Evolutionary conservation across 208 protist genomes (phyloP), one percentile per base, ranked within the genome.

Genomic region (Strigomonas oncopelti): DNA sequence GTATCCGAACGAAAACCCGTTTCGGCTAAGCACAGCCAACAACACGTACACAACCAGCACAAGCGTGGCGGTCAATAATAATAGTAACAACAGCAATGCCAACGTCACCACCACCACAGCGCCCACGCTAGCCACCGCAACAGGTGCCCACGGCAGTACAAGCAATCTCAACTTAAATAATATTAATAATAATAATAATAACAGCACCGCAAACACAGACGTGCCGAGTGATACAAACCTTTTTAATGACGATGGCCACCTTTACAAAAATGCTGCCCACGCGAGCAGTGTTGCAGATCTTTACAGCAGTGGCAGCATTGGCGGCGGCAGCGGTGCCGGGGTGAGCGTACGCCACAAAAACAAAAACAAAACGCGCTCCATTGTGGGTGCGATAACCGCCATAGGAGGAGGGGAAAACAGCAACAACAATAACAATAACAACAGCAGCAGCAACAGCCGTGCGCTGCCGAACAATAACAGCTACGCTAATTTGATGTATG

Each of bases 1-100:
- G 42, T 94, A 88, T 54, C 89, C 89, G 25, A 55, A 80, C 22
- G 61, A 68, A 27, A 90, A 94, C 65, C 86, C 89, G 0, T 94
- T 94, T 38, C 46, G 58, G 1, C 78, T 91, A 0, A 73, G 87
- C 56, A 51, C 7, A 11, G 16, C 8, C 55, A n/a, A 36, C 29
- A 28, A 60, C 42, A 72, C 60, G 36, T 48, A 34, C 45, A 68
- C 14, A 0, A 32, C 20, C 51, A 75, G 13, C 31, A 70, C 13
- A 31, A 64, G 31, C 61, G 55, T 54, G 28, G 31, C 28, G 38
- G 71, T 18, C 36, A 71, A 66, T 60, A 55, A 31, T 56, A 73
- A 32, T 38, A 71, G 51, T 29, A 67, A 53, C 27, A 62, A 68
- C 56, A 72, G 29, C 51, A 66, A 14, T 55, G 32, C n/a, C 29